These are phyloP conservation scores for Rasamsonia emersonii DNA, from an alignment of 2,329 filamentous ascomycete species.

Conservation along the genomic window DNA sequence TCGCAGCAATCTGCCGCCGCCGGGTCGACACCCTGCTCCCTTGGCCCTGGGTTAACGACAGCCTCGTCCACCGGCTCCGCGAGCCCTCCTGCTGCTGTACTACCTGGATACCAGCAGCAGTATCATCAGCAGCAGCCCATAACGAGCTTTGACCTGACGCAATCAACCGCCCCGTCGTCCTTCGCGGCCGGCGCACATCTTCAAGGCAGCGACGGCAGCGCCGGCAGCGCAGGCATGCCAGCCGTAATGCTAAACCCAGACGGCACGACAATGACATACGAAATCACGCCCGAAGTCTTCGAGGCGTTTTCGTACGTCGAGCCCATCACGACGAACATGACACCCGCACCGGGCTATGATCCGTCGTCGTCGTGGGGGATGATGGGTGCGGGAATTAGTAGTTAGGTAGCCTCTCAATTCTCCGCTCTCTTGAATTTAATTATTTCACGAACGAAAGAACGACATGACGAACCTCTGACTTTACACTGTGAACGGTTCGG, in stretches of 20 bases:
- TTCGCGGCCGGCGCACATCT: conserved; percentile 1
- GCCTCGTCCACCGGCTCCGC: background rate
- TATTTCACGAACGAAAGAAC: background rate
- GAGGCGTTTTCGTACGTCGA: conserved; percentile 38
- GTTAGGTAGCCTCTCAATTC: no score
- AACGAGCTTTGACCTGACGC: background rate
- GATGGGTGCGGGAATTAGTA: conserved; percentile 1
- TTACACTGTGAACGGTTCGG: background rate
- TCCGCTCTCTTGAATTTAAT: no score
- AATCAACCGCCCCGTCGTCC: background rate
- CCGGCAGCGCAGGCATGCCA: conserved; percentile 26
- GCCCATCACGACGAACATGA: conserved; percentile 35
- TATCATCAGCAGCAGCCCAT: background rate
- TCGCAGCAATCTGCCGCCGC: background rate
- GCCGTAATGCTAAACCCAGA: conserved; percentile 31
- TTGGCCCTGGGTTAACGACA: no score
- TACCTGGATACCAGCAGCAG: no score
- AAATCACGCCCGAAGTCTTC: conserved; percentile 37
- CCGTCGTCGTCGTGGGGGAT: conserved; percentile 17
- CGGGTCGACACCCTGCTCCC: background rate
- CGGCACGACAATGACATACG: conserved; percentile 24
- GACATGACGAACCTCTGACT: background rate
- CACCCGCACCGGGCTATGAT: conserved; percentile 21
- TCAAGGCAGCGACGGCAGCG: conserved; percentile 5
- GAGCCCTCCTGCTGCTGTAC: background rate